Evolutionary conservation across 2,329 filamentous ascomycete species (phyloP).

Genomic region (Pseudophaeomoniella oleicola): DNA sequence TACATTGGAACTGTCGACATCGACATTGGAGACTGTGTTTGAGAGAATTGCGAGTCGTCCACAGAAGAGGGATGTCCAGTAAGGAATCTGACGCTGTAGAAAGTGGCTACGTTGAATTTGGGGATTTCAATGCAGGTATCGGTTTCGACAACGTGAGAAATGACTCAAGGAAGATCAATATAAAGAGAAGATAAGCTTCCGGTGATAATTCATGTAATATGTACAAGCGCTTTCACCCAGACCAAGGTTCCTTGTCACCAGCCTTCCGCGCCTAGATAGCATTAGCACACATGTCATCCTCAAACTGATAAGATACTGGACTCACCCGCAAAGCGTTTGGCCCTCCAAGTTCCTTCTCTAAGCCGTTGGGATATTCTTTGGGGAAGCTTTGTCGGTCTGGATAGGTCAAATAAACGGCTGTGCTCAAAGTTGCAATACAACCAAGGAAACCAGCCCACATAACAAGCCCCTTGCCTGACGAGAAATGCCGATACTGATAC

Average conservation of each 20-base stretch:
- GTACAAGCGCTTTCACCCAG: not conserved
- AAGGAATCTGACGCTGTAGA: no score
- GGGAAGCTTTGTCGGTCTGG: conserved; percentile 58
- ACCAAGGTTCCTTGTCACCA: not conserved
- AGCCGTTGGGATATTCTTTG: conserved; percentile 51
- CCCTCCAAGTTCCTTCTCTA: conserved; percentile 64
- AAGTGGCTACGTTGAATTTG: no score
- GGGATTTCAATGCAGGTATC: no score
- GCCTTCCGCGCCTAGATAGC: not conserved
- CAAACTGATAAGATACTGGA: conserved; percentile 12
- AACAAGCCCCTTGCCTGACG: conserved; percentile 52
- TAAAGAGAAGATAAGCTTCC: no score
- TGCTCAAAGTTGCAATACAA: conserved; percentile 49
- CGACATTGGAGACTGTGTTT: no score
- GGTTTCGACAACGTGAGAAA: no score
- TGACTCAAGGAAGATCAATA: no score
- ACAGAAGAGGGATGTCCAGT: no score
- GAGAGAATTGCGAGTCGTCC: no score
- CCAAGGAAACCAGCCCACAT: conserved; percentile 56
- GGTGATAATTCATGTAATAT: not conserved
- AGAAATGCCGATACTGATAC: conserved; percentile 76
- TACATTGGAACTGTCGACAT: no score
- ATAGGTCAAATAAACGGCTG: conserved; percentile 53
- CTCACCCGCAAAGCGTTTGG: conserved; percentile 51
- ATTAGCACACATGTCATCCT: not conserved